These are phyloP conservation scores for Botrytis cinerea DNA, from an alignment of 2,329 filamentous ascomycete species.

Conservation along the genomic window DNA sequence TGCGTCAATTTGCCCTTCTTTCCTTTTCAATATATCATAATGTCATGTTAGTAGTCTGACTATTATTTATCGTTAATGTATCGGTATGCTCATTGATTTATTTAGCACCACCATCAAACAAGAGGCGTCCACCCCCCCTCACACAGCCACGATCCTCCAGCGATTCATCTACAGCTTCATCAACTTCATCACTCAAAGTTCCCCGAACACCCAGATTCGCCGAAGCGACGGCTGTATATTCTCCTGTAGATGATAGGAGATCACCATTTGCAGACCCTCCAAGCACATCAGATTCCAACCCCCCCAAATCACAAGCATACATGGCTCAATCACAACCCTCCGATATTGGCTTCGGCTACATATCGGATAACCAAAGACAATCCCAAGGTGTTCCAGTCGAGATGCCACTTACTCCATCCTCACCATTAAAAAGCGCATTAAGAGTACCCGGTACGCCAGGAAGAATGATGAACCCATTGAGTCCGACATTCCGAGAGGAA, in stretches of 20 bases:
- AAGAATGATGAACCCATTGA: constrained; percentile 75
- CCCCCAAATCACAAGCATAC: constrained; percentile 47
- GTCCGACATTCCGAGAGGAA: constrained; percentile 90
- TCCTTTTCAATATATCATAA: constrained; percentile 28
- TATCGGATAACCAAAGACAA: constrained; percentile 59
- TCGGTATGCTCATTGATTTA: constrained; percentile 16
- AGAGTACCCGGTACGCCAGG: constrained; percentile 82
- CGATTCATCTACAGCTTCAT: constrained; percentile 45
- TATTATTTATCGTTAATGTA: constrained; percentile 3
- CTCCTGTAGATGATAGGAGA: constrained; percentile 62
- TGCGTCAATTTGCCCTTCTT: constrained; percentile 27
- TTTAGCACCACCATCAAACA: constrained; percentile 31
- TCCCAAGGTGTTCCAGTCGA: constrained; percentile 49
- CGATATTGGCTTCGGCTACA: constrained; percentile 92
- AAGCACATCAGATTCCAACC: constrained; percentile 42
- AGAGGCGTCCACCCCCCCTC: constrained; percentile 38
- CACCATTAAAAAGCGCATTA: constrained; percentile 87
- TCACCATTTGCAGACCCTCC: constrained; percentile 63
- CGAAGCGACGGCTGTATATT: constrained; percentile 77
- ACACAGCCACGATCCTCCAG: constrained; percentile 45
- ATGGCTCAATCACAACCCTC: constrained; percentile 70
- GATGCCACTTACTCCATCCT: constrained; percentile 69
- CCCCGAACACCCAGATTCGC: constrained; percentile 78
- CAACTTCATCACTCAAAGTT: constrained; percentile 54
- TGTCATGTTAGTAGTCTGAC: constrained; percentile 34